Percentiles rank a stretch among this genome's conserved stretches.
Evolutionary conservation across 352 stramenopile species (phyloP).

Genomic region (Saprolegnia parasitica): DNA sequence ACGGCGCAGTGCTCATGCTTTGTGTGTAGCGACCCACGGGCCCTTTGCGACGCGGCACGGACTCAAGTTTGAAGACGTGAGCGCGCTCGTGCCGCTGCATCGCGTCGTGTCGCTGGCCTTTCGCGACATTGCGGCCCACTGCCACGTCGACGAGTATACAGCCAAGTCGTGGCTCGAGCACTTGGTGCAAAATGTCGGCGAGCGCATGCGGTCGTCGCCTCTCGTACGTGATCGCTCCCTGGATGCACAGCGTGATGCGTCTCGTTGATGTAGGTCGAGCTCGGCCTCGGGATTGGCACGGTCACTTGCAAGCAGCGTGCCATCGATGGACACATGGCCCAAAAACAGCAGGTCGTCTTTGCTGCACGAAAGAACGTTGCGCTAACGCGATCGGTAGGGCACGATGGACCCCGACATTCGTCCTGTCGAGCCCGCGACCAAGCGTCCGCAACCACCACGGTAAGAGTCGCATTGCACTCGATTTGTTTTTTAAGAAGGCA

Average conservation of each 20-base stretch:
- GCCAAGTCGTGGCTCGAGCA: constrained; percentile 60
- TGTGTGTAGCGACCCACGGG: constrained; percentile 2
- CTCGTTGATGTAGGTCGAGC: constrained; percentile 42
- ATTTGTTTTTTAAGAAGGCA: no score
- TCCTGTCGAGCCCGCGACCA: constrained; percentile 50
- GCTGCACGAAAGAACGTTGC: not conserved
- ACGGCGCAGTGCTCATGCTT: not conserved
- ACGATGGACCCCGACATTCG: constrained; percentile 45
- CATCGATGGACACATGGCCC: constrained; percentile 51
- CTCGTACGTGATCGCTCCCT: not conserved
- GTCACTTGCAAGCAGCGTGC: constrained; percentile 42
- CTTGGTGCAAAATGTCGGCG: constrained; percentile 51
- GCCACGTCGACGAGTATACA: constrained; percentile 38
- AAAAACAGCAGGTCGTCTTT: constrained; percentile 33
- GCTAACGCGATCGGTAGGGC: not conserved
- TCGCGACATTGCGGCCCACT: constrained; percentile 21
- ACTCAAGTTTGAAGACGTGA: constrained; percentile 9
- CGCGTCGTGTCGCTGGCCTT: not conserved
- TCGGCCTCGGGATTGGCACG: constrained; percentile 57
- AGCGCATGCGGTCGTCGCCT: constrained; percentile 39
- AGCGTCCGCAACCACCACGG: constrained; percentile 28
- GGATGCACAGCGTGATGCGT: not conserved
- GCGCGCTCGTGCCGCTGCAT: not conserved
- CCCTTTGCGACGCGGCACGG: constrained; percentile 17
- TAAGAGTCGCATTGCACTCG: not conserved